Percentiles rank a stretch among this genome's conserved stretches.
Evolutionary conservation across 2,329 filamentous ascomycete species (phyloP).

Genomic region (Lachnellula occidentalis): DNA sequence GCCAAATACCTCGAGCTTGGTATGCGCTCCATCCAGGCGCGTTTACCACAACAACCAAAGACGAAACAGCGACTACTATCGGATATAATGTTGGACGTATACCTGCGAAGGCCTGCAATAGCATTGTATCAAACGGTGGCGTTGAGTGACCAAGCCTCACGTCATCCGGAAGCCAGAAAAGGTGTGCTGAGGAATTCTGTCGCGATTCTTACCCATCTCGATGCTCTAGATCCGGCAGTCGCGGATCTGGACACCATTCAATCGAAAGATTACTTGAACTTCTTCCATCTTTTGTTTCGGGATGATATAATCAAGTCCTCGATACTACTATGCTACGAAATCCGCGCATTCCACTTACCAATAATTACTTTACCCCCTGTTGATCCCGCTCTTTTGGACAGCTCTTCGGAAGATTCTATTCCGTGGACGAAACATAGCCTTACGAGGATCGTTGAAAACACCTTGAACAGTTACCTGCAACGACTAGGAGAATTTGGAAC

Average conservation of each 20-base stretch:
- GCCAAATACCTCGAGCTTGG: slow-evolving; percentile 10
- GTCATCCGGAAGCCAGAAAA: slow-evolving; percentile 15
- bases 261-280: slow-evolving; percentile 16
- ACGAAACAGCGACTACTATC: slow-evolving; percentile 12
- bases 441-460: slow-evolving; percentile 27
- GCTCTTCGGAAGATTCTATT: neutral
- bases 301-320: slow-evolving; percentile 18
- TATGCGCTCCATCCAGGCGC: slow-evolving; percentile 7
- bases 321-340: slow-evolving; percentile 18
- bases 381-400: neutral
- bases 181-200: slow-evolving; percentile 15
- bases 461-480: slow-evolving; percentile 27
- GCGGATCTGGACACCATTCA: slow-evolving; percentile 18
- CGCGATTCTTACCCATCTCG: slow-evolving; percentile 18
- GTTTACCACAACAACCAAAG: slow-evolving; percentile 7
- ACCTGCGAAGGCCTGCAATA: slow-evolving; percentile 13
- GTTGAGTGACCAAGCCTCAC: slow-evolving; percentile 4
- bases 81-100: slow-evolving; percentile 17
- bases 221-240: slow-evolving; percentile 19
- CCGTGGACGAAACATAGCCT: slow-evolving; percentile 26
- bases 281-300: slow-evolving; percentile 19
- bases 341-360: slow-evolving; percentile 11
- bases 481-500: slow-evolving; percentile 26
- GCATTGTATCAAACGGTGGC: slow-evolving; percentile 15
- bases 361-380: neutral